These are phyloP conservation scores for Lomentospora prolificans DNA, from an alignment of 2,329 filamentous ascomycete species.

Conservation along the genomic window DNA sequence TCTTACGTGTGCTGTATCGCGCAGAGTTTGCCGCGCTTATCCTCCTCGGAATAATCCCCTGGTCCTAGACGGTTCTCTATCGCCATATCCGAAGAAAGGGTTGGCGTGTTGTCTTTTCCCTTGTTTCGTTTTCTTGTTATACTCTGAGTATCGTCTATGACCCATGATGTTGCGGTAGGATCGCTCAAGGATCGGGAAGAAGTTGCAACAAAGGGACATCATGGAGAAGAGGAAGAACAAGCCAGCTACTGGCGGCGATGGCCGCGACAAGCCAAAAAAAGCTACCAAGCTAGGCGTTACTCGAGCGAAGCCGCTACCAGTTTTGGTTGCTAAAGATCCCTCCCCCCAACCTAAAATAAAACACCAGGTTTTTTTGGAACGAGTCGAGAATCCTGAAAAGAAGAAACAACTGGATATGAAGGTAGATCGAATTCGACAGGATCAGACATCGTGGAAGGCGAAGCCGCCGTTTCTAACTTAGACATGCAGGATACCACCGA, in stretches of 20 bases:
- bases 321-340: constrained; percentile 27
- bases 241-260: constrained; percentile 2
- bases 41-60: constrained; percentile 1
- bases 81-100: not conserved
- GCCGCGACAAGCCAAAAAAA: constrained; percentile 5
- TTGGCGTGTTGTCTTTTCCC: not conserved
- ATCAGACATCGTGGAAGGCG: not conserved
- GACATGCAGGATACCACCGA: constrained; percentile 39
- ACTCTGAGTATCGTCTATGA: not conserved
- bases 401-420: constrained; percentile 54
- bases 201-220: not conserved
- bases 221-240: not conserved
- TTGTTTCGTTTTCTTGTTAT: constrained; percentile 4
- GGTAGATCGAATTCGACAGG: constrained; percentile 28
- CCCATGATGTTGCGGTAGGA: constrained; percentile 4
- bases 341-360: constrained; percentile 33
- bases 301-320: not conserved
- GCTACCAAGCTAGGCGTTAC: constrained; percentile 3
- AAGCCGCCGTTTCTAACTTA: constrained; percentile 2
- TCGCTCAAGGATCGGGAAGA: constrained; percentile 1
- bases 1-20: not conserved
- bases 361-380: constrained; percentile 53
- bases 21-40: constrained; percentile 2
- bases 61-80: not conserved
- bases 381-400: constrained; percentile 53